phyloP scores from a whole-genome alignment of 331 rosid genomes.

The Quercus phellos region DNA sequence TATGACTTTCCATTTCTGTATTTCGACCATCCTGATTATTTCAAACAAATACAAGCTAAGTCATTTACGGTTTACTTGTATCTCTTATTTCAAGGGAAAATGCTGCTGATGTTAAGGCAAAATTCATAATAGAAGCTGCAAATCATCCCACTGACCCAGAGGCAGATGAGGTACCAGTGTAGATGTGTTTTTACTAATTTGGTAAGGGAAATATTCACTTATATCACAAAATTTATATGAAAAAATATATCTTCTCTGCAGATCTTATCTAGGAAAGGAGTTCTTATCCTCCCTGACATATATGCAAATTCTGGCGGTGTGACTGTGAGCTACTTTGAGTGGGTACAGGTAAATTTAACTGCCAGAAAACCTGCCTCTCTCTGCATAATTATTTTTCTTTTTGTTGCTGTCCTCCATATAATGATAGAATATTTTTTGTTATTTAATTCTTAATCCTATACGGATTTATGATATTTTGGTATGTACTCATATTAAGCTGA shows the following conservation, averaged over 20 bases:
- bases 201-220: background rate
- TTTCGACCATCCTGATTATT: background rate
- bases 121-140: slow-evolving; percentile 80
- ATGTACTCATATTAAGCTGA: background rate
- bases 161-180: slow-evolving; percentile 71
- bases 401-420: background rate
- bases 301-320: slow-evolving; percentile 89
- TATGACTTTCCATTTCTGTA: background rate
- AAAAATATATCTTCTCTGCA: slow-evolving; percentile 22
- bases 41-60: background rate
- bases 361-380: background rate
- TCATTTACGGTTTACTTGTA: background rate
- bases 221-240: background rate
- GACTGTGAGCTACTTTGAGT: slow-evolving; percentile 86
- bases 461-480: background rate
- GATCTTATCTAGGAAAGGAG: slow-evolving; percentile 82
- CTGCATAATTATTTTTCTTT: background rate
- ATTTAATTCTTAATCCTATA: background rate
- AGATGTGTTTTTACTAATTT: background rate
- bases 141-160: slow-evolving; percentile 94
- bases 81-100: slow-evolving; percentile 56
- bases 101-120: slow-evolving; percentile 73
- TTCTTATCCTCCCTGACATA: slow-evolving; percentile 67
- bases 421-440: background rate
- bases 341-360: slow-evolving; percentile 71